phyloP scores from a whole-genome alignment of 495 filamentous ascomycete genomes.

The Beverwykella pulmonaria region DNA sequence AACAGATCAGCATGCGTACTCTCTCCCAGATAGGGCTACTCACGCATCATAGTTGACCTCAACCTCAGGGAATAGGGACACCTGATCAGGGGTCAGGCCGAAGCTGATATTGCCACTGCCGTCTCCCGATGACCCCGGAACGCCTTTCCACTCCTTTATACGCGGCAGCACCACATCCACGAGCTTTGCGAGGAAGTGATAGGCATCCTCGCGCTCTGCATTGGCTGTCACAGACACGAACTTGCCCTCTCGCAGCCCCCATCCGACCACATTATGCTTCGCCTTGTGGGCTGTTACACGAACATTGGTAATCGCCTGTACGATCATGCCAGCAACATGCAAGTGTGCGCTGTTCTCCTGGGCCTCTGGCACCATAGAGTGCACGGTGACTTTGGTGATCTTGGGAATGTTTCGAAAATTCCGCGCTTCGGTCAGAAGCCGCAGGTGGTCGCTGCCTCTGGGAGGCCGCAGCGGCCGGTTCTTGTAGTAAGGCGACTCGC shows the following conservation, averaged over 20 bases:
- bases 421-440: slow-evolving; percentile 73
- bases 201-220: slow-evolving; percentile 76
- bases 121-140: slow-evolving; percentile 77
- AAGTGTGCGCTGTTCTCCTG: slow-evolving; percentile 66
- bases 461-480: slow-evolving; percentile 83
- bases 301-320: slow-evolving; percentile 86
- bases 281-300: slow-evolving; percentile 68
- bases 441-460: slow-evolving; percentile 68
- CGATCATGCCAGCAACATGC: slow-evolving; percentile 76
- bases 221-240: slow-evolving; percentile 68
- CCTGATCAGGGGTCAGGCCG: slow-evolving; percentile 69
- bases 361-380: slow-evolving; percentile 68
- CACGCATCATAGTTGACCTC: slow-evolving; percentile 89
- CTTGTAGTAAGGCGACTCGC: slow-evolving; percentile 87
- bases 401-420: slow-evolving; percentile 84
- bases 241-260: slow-evolving; percentile 58
- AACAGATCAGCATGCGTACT: slow-evolving; percentile 23
- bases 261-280: slow-evolving; percentile 67
- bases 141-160: slow-evolving; percentile 92
- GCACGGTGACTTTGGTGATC: slow-evolving; percentile 76
- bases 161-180: slow-evolving; percentile 87
- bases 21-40: slow-evolving; percentile 47
- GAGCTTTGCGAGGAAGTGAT: slow-evolving; percentile 82
- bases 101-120: slow-evolving; percentile 83
- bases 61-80: slow-evolving; percentile 87